Evolutionary conservation across 1,139 yeast species (phyloP).

Genomic region (Suhomyces maxii): DNA sequence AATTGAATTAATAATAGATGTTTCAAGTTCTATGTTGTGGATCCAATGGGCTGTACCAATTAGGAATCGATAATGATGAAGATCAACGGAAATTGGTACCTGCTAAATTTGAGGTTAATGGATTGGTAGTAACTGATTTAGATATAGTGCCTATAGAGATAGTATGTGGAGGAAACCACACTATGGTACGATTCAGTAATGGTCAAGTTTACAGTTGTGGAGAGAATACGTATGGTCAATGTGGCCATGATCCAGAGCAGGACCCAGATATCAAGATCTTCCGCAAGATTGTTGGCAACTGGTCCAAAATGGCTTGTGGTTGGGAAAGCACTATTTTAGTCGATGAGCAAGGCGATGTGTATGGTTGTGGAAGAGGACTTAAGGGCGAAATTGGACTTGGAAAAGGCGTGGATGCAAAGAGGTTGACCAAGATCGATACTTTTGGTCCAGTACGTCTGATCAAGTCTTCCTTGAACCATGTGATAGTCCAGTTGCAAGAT

Average conservation of each 20-base stretch:
- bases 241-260: constrained; percentile 30
- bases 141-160: constrained; percentile 36
- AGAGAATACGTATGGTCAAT: constrained; percentile 56
- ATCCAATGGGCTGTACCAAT: constrained; percentile 78
- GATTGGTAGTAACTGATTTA: constrained; percentile 5
- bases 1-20: background rate
- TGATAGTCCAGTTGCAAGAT: constrained; percentile 42
- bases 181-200: constrained; percentile 54
- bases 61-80: constrained; percentile 61
- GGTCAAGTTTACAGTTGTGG: constrained; percentile 65
- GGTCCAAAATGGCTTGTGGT: constrained; percentile 60
- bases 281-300: constrained; percentile 29
- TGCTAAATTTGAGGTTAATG: constrained; percentile 22
- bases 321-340: constrained; percentile 75
- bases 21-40: constrained; percentile 61
- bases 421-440: constrained; percentile 1
- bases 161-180: constrained; percentile 87
- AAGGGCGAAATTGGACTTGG: constrained; percentile 81
- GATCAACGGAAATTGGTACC: constrained; percentile 46
- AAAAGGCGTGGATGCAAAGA: constrained; percentile 10
- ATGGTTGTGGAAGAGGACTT: constrained; percentile 59
- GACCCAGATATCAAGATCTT: constrained; percentile 16
- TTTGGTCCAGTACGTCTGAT: constrained; percentile 23
- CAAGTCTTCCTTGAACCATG: constrained; percentile 57
- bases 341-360: constrained; percentile 40